phyloP scores from a whole-genome alignment of 78 protist genomes.

The Planoprotostelium fungivorum region DNA sequence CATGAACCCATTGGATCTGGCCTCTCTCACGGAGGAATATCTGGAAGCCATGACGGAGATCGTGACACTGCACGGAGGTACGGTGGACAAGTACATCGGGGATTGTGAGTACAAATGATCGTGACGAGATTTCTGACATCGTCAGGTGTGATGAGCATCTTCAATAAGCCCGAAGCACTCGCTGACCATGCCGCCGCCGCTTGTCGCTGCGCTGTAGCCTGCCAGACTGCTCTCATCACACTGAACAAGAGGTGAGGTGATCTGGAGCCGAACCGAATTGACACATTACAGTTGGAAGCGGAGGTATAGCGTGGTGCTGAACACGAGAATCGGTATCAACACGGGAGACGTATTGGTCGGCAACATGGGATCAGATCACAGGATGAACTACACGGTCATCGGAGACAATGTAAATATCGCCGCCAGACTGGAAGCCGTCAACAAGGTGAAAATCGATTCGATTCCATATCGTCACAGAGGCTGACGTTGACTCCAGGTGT shows the following conservation, averaged over 20 bases:
- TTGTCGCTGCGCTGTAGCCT: neutral
- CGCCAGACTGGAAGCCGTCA: constrained; percentile 14
- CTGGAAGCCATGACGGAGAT: neutral
- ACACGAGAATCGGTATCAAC: neutral
- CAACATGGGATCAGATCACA: neutral
- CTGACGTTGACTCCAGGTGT: neutral
- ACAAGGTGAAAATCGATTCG: neutral
- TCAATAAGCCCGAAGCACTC: constrained; percentile 1
- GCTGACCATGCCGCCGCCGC: neutral
- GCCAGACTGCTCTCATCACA: neutral
- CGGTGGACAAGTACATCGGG: constrained; percentile 58
- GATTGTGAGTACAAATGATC: constrained; percentile 8
- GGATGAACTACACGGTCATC: constrained; percentile 9
- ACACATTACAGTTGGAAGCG: neutral
- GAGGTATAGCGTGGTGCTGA: neutral
- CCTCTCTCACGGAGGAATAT: neutral
- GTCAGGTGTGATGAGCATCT: constrained; percentile 24
- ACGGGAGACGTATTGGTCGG: neutral
- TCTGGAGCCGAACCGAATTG: neutral
- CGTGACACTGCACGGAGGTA: constrained; percentile 25
- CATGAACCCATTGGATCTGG: neutral
- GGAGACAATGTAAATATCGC: constrained; percentile 7
- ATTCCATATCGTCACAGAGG: neutral
- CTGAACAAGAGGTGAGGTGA: neutral
- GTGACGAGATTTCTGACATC: neutral